Conservation (phyloP, 192 early-diverging fungal species). For the Coemansia sp. region DNA sequence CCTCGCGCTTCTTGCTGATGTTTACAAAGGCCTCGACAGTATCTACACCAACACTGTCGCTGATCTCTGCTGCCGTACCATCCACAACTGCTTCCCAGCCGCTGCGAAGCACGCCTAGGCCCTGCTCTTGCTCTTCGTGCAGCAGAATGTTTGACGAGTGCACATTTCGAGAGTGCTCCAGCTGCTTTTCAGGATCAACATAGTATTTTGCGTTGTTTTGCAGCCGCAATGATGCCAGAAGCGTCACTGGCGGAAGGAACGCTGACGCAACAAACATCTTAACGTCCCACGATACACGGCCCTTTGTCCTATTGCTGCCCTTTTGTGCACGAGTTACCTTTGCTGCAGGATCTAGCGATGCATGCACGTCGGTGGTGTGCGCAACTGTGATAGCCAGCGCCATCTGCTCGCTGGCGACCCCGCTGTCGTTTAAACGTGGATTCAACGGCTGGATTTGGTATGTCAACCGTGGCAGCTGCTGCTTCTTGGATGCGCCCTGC, state of each 20-base stretch:
- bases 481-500: conserved; percentile 14
- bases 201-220: conserved; percentile 54
- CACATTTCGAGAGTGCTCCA: conserved; percentile 16
- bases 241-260: conserved; percentile 45
- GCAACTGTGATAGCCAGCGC: conserved; percentile 40
- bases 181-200: conserved; percentile 46
- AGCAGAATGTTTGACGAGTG: conserved; percentile 54
- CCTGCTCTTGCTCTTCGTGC: conserved; percentile 53
- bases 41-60: neutral
- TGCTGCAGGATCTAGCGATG: conserved; percentile 22
- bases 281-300: conserved; percentile 24
- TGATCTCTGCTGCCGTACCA: conserved; percentile 14
- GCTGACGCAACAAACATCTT: conserved; percentile 41
- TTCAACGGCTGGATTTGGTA: conserved; percentile 46
- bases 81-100: conserved; percentile 53
- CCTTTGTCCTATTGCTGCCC: conserved; percentile 7
- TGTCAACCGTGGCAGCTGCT: conserved; percentile 28
- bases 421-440: conserved; percentile 31
- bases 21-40: conserved; percentile 18
- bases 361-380: conserved; percentile 30
- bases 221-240: conserved; percentile 45
- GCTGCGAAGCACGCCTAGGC: conserved; percentile 50
- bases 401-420: conserved; percentile 43
- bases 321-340: neutral
- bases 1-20: conserved; percentile 33